A percentile compares a stretch with the other conserved stretches of the same genome.
Conservation (phyloP, 1,284 basidiomycete genomes). For the Schizopora paradoxa region DNA sequence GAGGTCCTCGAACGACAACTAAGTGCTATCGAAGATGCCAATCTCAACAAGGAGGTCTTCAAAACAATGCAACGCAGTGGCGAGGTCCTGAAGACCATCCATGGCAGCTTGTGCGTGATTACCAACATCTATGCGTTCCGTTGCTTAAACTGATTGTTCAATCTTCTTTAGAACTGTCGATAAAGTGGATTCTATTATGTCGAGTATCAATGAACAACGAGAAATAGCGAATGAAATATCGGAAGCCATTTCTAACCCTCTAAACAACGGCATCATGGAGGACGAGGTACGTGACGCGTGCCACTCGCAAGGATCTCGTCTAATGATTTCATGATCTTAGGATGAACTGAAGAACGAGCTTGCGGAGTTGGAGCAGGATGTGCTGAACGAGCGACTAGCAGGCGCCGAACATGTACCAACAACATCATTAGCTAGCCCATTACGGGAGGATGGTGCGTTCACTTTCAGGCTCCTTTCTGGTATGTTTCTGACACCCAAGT, state of each 20-base stretch:
- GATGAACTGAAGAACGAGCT: constrained; percentile 83
- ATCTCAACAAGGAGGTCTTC: constrained; percentile 99
- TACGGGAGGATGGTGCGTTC: constrained; percentile 53
- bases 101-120: constrained; percentile 78
- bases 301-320: constrained; percentile 11
- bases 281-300: constrained; percentile 60
- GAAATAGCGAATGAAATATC: constrained; percentile 95
- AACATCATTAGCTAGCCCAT: constrained; percentile 71
- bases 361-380: constrained; percentile 88
- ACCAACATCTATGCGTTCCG: constrained; percentile 4
- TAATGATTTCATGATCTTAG: constrained; percentile 34
- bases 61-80: constrained; percentile 96
- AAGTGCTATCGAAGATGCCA: constrained; percentile 95
- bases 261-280: constrained; percentile 56
- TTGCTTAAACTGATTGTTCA: neutral
- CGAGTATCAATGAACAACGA: constrained; percentile 87
- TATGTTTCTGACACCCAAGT: constrained; percentile 21
- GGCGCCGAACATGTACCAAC: constrained; percentile 87
- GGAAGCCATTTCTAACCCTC: constrained; percentile 85
- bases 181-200: constrained; percentile 92
- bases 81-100: constrained; percentile 87
- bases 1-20: constrained; percentile 96
- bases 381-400: constrained; percentile 82
- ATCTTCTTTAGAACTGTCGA: constrained; percentile 66
- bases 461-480: constrained; percentile 12